Conservation (phyloP, 1,284 basidiomycete genomes). For the Puccinia hordei region DNA sequence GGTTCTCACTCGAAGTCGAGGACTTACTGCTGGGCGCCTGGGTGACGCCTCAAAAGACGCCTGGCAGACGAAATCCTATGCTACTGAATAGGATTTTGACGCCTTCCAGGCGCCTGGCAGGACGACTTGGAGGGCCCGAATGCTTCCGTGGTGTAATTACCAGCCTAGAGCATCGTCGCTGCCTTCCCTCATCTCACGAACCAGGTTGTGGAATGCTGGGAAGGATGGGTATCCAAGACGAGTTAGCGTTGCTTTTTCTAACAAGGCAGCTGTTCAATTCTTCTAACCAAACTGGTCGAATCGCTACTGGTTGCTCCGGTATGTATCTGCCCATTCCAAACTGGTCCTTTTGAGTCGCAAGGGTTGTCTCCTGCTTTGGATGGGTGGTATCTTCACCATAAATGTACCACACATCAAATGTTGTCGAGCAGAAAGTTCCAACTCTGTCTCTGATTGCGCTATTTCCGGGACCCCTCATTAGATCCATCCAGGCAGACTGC, state of each 20-base stretch:
- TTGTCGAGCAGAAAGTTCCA: background rate
- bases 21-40: no score
- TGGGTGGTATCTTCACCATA: background rate
- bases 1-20: no score
- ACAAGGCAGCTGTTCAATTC: background rate
- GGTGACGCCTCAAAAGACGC: no score
- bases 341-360: background rate
- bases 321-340: background rate
- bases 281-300: slow-evolving; percentile 16
- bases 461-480: background rate
- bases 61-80: no score
- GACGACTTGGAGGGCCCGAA: no score
- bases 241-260: background rate
- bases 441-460: background rate
- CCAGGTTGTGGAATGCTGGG: background rate
- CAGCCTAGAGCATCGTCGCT: no score
- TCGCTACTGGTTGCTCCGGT: background rate
- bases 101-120: no score
- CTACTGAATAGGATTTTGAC: no score
- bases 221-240: background rate
- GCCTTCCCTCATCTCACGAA: no score
- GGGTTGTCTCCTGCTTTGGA: background rate
- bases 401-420: background rate
- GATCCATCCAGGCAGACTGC: background rate
- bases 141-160: no score